phyloP scores from a whole-genome alignment of 2,329 filamentous ascomycete species.

The Trichophyton simii region DNA sequence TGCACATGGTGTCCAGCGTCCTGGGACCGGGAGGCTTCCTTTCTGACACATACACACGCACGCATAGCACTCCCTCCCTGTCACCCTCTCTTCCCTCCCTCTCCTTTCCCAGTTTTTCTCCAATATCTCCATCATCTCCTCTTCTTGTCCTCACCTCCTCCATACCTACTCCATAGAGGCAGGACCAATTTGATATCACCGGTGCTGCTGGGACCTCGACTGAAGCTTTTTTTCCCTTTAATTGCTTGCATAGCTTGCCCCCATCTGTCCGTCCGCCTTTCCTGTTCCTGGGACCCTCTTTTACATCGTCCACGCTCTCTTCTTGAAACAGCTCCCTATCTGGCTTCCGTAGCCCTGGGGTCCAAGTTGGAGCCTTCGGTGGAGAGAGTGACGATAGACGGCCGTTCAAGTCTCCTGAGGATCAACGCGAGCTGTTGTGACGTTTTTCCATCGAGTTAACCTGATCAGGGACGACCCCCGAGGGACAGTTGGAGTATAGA shows the following conservation, averaged over 20 bases:
- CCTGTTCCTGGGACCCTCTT: constrained; percentile 2
- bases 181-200: neutral
- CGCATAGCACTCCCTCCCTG: neutral
- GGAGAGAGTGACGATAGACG: neutral
- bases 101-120: neutral
- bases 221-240: neutral
- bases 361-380: neutral
- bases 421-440: neutral
- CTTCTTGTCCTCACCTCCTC: neutral
- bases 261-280: neutral
- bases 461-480: neutral
- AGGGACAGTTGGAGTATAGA: neutral
- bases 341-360: neutral
- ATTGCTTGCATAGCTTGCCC: neutral
- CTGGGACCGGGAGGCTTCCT: neutral
- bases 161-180: neutral
- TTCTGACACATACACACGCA: neutral
- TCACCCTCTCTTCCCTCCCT: neutral
- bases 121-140: neutral
- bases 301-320: neutral
- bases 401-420: neutral
- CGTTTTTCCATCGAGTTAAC: neutral
- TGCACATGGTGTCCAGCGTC: neutral
- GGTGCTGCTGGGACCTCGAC: neutral
- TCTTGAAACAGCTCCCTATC: neutral